Conservation (phyloP, 2,329 filamentous ascomycete species). For the Nemania serpens region DNA sequence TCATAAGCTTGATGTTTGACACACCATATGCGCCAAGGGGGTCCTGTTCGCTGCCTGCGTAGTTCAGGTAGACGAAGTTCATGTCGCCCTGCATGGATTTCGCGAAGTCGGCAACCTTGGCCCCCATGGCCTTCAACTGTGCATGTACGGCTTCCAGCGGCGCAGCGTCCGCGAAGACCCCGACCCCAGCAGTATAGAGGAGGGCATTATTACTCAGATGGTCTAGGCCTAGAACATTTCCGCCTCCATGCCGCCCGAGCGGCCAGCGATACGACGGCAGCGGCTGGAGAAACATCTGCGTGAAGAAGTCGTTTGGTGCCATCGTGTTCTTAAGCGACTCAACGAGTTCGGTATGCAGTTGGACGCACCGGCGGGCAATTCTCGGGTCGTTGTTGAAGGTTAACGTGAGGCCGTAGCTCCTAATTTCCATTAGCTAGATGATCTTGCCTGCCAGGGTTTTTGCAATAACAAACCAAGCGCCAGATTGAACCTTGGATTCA, state of each 20-base stretch:
- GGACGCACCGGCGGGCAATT: slow-evolving; percentile 26
- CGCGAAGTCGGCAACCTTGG: slow-evolving; percentile 29
- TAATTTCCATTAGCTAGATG: slow-evolving; percentile 16
- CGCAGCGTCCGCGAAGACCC: slow-evolving; percentile 21
- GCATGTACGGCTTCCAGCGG: slow-evolving; percentile 29
- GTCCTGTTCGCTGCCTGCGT: slow-evolving; percentile 39
- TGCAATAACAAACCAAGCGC: slow-evolving; percentile 24
- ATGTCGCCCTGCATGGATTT: slow-evolving; percentile 32
- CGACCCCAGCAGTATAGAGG: slow-evolving; percentile 31
- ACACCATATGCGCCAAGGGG: slow-evolving; percentile 39
- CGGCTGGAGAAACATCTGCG: slow-evolving; percentile 33
- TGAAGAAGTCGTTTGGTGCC: slow-evolving; percentile 28
- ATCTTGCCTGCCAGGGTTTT: not conserved
- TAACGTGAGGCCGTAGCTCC: slow-evolving; percentile 29
- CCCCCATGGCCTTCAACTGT: slow-evolving; percentile 24
- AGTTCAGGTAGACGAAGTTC: slow-evolving; percentile 42
- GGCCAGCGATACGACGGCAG: slow-evolving; percentile 32
- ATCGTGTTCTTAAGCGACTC: slow-evolving; percentile 26
- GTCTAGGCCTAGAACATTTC: slow-evolving; percentile 39
- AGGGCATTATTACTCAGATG: slow-evolving; percentile 28
- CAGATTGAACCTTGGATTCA: slow-evolving; percentile 25
- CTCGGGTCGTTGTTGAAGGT: slow-evolving; percentile 32
- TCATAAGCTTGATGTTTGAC: slow-evolving; percentile 35
- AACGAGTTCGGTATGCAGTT: slow-evolving; percentile 26
- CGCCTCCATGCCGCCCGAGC: slow-evolving; percentile 29